Evolutionary conservation across 306 rosid species (phyloP), one percentile per base, ranked within the genome.

Genomic region (Delonix regia): DNA sequence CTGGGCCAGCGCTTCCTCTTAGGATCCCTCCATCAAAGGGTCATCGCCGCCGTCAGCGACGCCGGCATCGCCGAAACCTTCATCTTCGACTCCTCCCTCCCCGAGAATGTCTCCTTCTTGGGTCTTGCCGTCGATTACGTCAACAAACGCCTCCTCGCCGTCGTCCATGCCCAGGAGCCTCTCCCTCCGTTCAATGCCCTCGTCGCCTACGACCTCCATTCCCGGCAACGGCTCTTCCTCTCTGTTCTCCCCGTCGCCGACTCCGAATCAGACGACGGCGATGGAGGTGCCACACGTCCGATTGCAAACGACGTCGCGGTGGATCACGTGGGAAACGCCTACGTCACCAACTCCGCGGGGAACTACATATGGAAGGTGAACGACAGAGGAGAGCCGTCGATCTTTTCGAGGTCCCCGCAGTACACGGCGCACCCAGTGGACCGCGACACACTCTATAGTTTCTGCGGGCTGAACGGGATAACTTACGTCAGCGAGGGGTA

Each of bases 341-440:
- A 85, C 82, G 92, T 92, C 44, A 94, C 98, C 28, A 90, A 92
- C 84, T 51, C 97, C 0, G 86, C 18, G 1, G 89, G 79, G 3
- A 92, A 94, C 78, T 82, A 55, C 86, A 90, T 94, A 80, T 92
- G 98, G 97, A 92, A 90, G 42, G 94, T 94, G 9, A 87, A 88
- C 78, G 15, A 8, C 0, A 15, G 55, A 27, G 93, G 95, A 12
- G 87, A 87, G 36, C 85, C 97, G n/a, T 81, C 85, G 33, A 85
- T 94, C 74, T 83, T 92, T 49, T 94, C 97, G 6, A 83, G 69
- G 7, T 94, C 97, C 0, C 28, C 75, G 56, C 52, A 16, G 34
- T 92, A 76, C 94, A 85, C 85, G 0, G 84, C 85, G 0, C 65
- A 86, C 14, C 80, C 90, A 0, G 87, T 80, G 81, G 86, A 70